Percentiles rank a stretch among this genome's conserved stretches.
Evolutionary conservation across 2,329 filamentous ascomycete species (phyloP).

Genomic region (Eutypa lata): DNA sequence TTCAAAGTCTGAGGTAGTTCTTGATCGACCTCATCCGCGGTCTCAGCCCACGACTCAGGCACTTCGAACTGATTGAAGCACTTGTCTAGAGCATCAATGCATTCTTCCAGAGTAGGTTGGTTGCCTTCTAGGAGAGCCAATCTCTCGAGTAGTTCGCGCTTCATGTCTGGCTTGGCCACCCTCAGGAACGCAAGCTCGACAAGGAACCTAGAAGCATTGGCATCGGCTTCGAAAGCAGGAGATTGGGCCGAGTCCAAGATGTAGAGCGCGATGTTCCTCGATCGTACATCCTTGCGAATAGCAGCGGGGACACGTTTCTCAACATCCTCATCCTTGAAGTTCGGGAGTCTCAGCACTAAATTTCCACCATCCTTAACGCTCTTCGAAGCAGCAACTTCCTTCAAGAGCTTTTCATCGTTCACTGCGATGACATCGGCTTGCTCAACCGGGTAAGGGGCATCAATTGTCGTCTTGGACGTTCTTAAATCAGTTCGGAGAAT

Average conservation of each 20-base stretch:
- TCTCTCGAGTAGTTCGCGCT: conserved; percentile 62
- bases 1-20: conserved; percentile 63
- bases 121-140: conserved; percentile 58
- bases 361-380: conserved; percentile 68
- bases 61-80: conserved; percentile 71
- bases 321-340: conserved; percentile 81
- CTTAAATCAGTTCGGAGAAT: conserved; percentile 81
- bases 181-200: conserved; percentile 82
- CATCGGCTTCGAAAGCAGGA: conserved; percentile 64
- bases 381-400: conserved; percentile 70
- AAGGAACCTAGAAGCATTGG: conserved; percentile 61
- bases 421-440: conserved; percentile 78
- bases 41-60: conserved; percentile 75
- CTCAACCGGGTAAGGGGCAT: conserved; percentile 78
- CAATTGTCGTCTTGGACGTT: conserved; percentile 75
- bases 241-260: conserved; percentile 70
- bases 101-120: conserved; percentile 47
- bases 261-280: conserved; percentile 69
- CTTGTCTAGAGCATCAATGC: conserved; percentile 65
- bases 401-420: conserved; percentile 75
- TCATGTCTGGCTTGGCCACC: conserved; percentile 65
- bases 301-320: conserved; percentile 78
- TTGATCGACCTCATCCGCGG: conserved; percentile 55
- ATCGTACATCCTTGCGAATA: conserved; percentile 68
- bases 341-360: conserved; percentile 72